These are phyloP conservation scores for Globisporangium ultimum DNA, from an alignment of 352 stramenopile genomes.

Conservation along the genomic window DNA sequence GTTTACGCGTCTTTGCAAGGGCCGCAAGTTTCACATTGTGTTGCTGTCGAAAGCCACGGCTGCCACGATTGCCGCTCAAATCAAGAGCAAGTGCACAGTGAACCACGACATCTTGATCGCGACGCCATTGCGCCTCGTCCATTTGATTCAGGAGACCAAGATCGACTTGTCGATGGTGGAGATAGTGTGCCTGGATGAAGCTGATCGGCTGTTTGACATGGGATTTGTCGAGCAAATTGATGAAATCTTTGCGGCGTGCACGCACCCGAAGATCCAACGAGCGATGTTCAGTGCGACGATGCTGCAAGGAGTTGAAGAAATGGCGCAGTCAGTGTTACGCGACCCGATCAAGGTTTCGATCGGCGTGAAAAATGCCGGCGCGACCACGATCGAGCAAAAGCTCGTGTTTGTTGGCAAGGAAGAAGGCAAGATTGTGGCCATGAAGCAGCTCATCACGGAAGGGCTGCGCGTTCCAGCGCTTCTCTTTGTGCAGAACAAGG, in stretches of 20 bases:
- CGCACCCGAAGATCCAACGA: constrained; percentile 85
- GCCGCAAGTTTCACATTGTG: constrained; percentile 85
- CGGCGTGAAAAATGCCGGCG: constrained; percentile 87
- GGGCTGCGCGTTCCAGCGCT: constrained; percentile 95
- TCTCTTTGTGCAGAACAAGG: constrained; percentile 99
- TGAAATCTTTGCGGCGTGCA: constrained; percentile 93
- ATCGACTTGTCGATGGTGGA: constrained; percentile 87
- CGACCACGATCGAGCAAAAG: constrained; percentile 89
- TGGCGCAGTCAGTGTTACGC: constrained; percentile 95
- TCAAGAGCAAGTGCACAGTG: constrained; percentile 76
- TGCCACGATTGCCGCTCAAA: constrained; percentile 62
- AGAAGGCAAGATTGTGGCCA: constrained; percentile 98
- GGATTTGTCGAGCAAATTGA: constrained; percentile 97
- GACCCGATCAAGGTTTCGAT: constrained; percentile 96
- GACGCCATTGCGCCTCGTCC: constrained; percentile 95
- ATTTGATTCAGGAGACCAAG: constrained; percentile 80
- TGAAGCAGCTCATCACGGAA: constrained; percentile 89
- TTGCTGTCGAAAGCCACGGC: constrained; percentile 93
- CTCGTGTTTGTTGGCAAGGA: constrained; percentile 99
- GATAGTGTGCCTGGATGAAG: constrained; percentile 98
- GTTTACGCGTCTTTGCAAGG: constrained; percentile 87
- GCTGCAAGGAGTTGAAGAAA: constrained; percentile 91
- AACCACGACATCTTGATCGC: constrained; percentile 95
- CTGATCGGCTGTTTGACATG: constrained; percentile 97
- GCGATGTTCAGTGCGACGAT: constrained; percentile 99